phyloP scores from a whole-genome alignment of 805 yeast species.

The Yamadazyma nakazawae region DNA sequence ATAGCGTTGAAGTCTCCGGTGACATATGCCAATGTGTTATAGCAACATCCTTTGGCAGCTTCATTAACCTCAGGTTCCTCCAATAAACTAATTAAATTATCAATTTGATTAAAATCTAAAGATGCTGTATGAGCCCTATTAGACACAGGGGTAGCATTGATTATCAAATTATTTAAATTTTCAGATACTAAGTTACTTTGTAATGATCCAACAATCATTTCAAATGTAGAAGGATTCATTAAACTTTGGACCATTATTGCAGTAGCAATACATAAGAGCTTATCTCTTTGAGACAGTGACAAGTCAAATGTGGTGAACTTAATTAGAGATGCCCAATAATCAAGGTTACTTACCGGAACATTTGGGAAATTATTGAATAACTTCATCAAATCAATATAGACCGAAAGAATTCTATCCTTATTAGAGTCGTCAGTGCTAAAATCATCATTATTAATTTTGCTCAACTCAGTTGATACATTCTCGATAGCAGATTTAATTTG shows the following conservation, averaged over 20 bases:
- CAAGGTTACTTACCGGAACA: background rate
- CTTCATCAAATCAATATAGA: slow-evolving; percentile 9
- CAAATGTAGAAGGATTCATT: slow-evolving; percentile 4
- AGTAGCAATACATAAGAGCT: slow-evolving; percentile 1
- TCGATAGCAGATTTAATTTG: slow-evolving; percentile 4
- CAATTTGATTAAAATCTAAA: slow-evolving; percentile 1
- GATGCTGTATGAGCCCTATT: background rate
- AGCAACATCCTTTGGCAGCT: background rate
- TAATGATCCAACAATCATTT: slow-evolving; percentile 1
- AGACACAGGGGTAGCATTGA: background rate
- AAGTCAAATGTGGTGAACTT: slow-evolving; percentile 1
- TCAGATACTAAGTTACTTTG: background rate
- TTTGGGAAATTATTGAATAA: slow-evolving; percentile 8
- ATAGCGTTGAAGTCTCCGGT: background rate
- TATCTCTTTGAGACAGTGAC: background rate
- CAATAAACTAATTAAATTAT: background rate
- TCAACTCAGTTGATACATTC: slow-evolving; percentile 8
- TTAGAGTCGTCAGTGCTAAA: background rate
- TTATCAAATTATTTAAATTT: background rate
- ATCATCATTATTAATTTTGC: background rate
- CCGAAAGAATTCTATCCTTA: slow-evolving; percentile 4
- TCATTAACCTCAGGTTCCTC: background rate
- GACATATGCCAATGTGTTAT: background rate
- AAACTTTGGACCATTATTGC: slow-evolving; percentile 1
- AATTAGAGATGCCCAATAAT: slow-evolving; percentile 4